Base-by-base conservation (phyloP, 495 filamentous ascomycete genomes). In the Lindgomyces ingoldianus region DNA sequence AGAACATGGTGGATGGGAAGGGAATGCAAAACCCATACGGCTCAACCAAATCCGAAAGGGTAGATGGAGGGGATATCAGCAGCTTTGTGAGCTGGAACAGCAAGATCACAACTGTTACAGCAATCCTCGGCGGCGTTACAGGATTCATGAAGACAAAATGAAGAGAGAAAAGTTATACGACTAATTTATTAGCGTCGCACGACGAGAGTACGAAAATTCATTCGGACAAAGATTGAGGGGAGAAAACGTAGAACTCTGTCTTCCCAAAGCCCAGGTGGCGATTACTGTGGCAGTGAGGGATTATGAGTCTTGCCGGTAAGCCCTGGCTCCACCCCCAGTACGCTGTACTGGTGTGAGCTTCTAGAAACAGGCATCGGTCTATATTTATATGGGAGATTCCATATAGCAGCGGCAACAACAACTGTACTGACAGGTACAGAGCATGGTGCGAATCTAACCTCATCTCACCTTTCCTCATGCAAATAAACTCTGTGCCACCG, bases 1-100 rank as follows among this genome's bases (percentile, higher is more conserved):
- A 71, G 64, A 75, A 76, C 49, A 77, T 77, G 71, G 72, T 64
- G 29, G 47, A 72, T 53, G 74, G 65, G n/a, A 76, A 73, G 61
- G 74, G 71, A 54, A 76, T 76, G 73, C 75, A 76, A 57, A 76
- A 73, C 60, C 68, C 67, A 14, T 77, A 75, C 36, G 73, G 74
- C 19, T 75, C 74, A 57, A 75, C 70, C 9, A 74, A 77, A 57
- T 73, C 70, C 24, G 67, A 72, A n/a, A 69, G 72, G n/a, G 42
- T 68, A 21, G 73, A 75, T 70, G 75, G 75, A 22, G 12, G 10
- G n/a, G 39, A 57, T 18, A 65, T 70, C 29, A 74, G 73, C 19
- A 66, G 64, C n/a, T 72, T 76, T 39, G 57, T 77, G 12, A 70
- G 67, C 42, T 77, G 74, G 75, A 74, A 75, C 46, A 75, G 74